These are phyloP conservation scores for Colletotrichum horii DNA, from an alignment of 2,329 filamentous ascomycete genomes.

Conservation along the genomic window DNA sequence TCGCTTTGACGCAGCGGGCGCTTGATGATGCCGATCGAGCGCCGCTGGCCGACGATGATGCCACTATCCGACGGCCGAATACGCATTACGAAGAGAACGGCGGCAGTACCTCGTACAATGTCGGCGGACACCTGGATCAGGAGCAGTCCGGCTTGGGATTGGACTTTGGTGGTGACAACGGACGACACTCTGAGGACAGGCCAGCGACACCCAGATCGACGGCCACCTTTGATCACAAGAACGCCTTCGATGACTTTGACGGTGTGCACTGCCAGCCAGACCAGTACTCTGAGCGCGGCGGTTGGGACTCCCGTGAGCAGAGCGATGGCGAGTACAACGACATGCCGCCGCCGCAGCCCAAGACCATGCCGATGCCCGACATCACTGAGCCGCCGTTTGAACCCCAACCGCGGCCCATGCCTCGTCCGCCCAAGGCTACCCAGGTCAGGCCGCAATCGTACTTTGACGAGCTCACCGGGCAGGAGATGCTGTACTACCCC, in stretches of 20 bases:
- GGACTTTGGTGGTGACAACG: conserved; percentile 10
- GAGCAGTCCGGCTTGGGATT: neutral
- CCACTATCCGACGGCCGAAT: conserved; percentile 34
- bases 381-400: conserved; percentile 24
- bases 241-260: conserved; percentile 81
- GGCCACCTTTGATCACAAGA: conserved; percentile 56
- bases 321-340: neutral
- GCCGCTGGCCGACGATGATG: conserved; percentile 40
- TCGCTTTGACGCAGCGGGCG: conserved; percentile 53
- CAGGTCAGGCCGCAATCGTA: conserved; percentile 60
- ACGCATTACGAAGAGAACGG: conserved; percentile 18
- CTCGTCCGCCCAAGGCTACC: conserved; percentile 26
- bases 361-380: conserved; percentile 24
- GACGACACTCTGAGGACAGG: conserved; percentile 20
- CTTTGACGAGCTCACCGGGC: conserved; percentile 67
- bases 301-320: conserved; percentile 22
- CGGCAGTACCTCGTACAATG: conserved; percentile 22
- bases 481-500: conserved; percentile 93
- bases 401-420: conserved; percentile 22
- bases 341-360: conserved; percentile 15
- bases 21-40: conserved; percentile 59
- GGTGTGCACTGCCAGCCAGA: conserved; percentile 76
- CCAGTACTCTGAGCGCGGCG: conserved; percentile 27
- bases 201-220: conserved; percentile 28
- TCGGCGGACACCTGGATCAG: conserved; percentile 37